Base-by-base conservation (phyloP, 352 stramenopile genomes). In the Pythium insidiosum region DNA sequence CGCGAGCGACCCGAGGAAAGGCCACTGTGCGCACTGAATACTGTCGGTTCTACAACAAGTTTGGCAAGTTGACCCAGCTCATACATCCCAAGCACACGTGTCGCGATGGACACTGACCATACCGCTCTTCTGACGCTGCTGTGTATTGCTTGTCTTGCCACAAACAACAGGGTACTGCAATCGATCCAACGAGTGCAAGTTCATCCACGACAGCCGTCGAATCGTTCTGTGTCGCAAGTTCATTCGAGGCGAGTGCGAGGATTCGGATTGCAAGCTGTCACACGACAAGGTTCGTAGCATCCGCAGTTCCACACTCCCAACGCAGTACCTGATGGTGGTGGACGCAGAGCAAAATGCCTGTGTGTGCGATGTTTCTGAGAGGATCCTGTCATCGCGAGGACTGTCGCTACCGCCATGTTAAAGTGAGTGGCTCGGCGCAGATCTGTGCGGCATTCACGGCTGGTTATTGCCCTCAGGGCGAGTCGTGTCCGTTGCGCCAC, bases 101-200 rank as follows among this genome's bases (percentile, higher is more conserved):
- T n/a, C n/a, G 19, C 11, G 3, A 6, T 34, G 9, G 15, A 34
- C 25, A 7, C 1, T 33, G 24, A 22, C n/a, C 15, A 10, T 29
- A 12, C 41, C 13, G 26, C 10, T 2, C 2, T 12, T 15, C 15
- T 41, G 22, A 22, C 28, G 31, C 20, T 22, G 19, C 21, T 24
- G 16, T 35, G 16, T 53, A 9, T 1, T 49, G 13, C 33, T 16
- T 35, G 34, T 26, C 53, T 24, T 35, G 34, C n/a, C n/a, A n/a
- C n/a, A n/a, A n/a, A n/a, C n/a, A n/a, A n/a, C 47, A 90, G 79
- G 79, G 10, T 86, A 74, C 41, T 92, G 79, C 58, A 92, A 86
- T 43, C 84, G 86, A 38, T 77, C 84, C 53, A 73, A 87, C 49
- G 61, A 61, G 13, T 92, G 79, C 58, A 72, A 66, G 44, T 89